These are phyloP conservation scores for Cladorrhinum sp. DNA, from an alignment of 2,329 filamentous ascomycete species.

Conservation along the genomic window DNA sequence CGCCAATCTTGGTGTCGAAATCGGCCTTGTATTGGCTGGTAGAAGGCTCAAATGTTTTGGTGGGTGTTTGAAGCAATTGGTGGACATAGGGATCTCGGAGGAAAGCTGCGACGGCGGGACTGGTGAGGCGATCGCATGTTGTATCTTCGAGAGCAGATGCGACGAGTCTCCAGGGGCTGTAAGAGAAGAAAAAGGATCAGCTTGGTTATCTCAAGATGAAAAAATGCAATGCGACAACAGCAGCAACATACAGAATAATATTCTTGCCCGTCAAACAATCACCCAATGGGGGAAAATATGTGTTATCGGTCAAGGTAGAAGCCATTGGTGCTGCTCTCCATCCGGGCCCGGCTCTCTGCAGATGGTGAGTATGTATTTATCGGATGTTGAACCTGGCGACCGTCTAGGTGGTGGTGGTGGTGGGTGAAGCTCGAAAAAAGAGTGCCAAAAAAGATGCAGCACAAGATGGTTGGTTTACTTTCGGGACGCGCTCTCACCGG, in stretches of 20 bases:
- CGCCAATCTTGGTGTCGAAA: conserved; percentile 82
- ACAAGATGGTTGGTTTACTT: conserved; percentile 3
- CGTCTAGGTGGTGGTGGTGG: conserved; percentile 3
- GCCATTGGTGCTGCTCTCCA: conserved; percentile 64
- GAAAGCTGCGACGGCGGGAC: conserved; percentile 61
- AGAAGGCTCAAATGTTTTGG: conserved; percentile 63
- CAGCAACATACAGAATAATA: conserved; percentile 67
- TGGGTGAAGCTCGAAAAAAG: background rate
- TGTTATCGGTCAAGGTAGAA: conserved; percentile 59
- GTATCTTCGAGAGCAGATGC: conserved; percentile 55
- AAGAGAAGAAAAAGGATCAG: conserved; percentile 12
- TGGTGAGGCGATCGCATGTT: conserved; percentile 53
- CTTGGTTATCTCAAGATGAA: background rate
- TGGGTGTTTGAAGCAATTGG: conserved; percentile 65
- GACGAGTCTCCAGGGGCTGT: conserved; percentile 61
- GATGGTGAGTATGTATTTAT: background rate
- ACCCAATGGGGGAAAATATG: conserved; percentile 81
- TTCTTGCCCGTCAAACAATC: conserved; percentile 79
- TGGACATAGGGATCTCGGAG: conserved; percentile 67
- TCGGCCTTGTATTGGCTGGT: conserved; percentile 63
- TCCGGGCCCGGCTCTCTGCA: conserved; percentile 27
- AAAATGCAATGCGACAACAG: background rate
- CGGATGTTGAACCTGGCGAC: conserved; percentile 2
- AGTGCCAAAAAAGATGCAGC: background rate
- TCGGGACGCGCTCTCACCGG: background rate